A percentile compares a stretch with the other conserved stretches of the same genome.
phyloP scores from a whole-genome alignment of 441 rosid genomes.

The Gossypium trilobum region DNA sequence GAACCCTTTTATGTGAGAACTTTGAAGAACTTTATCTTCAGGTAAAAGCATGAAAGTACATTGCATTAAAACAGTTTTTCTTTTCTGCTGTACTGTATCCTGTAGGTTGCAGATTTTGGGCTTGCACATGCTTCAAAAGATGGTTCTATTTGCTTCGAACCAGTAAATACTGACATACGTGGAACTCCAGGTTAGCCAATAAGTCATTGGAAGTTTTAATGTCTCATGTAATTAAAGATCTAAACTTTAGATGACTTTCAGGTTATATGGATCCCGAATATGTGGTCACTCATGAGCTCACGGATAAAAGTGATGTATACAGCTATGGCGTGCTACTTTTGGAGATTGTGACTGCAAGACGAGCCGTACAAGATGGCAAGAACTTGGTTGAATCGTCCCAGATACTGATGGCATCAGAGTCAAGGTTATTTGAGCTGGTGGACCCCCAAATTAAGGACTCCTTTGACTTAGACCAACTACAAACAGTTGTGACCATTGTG shows the following conservation, averaged over 20 bases:
- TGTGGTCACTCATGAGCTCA: conserved; percentile 71
- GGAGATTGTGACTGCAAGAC: conserved; percentile 68
- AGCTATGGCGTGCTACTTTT: conserved; percentile 82
- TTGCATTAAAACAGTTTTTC: background rate
- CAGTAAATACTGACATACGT: conserved; percentile 68
- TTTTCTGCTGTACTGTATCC: conserved; percentile 16
- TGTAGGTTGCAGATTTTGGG: conserved; percentile 94
- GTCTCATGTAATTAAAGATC: conserved; percentile 6
- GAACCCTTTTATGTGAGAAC: background rate
- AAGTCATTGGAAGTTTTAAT: conserved; percentile 1
- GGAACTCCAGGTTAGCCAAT: conserved; percentile 86
- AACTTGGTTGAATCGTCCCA: conserved; percentile 73
- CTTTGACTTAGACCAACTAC: conserved; percentile 66
- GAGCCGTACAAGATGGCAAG: conserved; percentile 68
- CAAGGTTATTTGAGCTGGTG: conserved; percentile 51
- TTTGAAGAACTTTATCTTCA: background rate
- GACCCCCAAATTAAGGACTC: conserved; percentile 52
- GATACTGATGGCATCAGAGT: conserved; percentile 45
- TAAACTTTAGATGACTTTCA: conserved; percentile 27
- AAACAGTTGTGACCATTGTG: conserved; percentile 48
- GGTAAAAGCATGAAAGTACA: background rate
- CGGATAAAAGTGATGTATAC: conserved; percentile 84
- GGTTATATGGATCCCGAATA: conserved; percentile 97
- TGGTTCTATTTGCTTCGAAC: conserved; percentile 80
- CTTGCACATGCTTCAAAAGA: conserved; percentile 82